Percentiles rank a stretch among this genome's conserved stretches.
These are phyloP conservation scores for Pinguiococcus pyrenoidosus DNA, from an alignment of 108 stramenopile genomes.

Conservation along the genomic window DNA sequence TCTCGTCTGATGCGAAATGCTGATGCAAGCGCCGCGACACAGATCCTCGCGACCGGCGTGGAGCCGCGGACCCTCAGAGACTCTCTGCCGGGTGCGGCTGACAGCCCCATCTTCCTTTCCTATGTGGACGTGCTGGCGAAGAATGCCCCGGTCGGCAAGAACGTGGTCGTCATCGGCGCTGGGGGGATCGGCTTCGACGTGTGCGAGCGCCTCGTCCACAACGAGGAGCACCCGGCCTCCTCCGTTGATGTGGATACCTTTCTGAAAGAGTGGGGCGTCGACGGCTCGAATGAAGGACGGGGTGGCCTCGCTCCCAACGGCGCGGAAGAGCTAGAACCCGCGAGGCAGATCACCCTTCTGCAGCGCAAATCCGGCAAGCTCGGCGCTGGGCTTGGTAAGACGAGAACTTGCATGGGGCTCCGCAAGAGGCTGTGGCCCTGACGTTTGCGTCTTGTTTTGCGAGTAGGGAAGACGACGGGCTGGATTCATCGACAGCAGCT, in stretches of 20 bases:
- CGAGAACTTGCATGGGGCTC: too few species aligned
- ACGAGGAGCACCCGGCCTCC: constrained; percentile 5
- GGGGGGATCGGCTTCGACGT: constrained; percentile 98
- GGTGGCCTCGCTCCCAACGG: constrained; percentile 10
- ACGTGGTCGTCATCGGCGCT: constrained; percentile 86
- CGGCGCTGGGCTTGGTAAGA: constrained; percentile 69
- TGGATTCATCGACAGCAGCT: constrained; percentile 92
- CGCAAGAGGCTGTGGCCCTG: too few species aligned
- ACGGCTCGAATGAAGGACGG: constrained; percentile 30
- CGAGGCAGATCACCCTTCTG: constrained; percentile 61
- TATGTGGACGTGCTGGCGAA: constrained; percentile 80
- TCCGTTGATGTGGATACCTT: constrained; percentile 41
- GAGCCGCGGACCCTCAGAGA: constrained; percentile 69
- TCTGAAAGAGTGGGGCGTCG: constrained; percentile 83
- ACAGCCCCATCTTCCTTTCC: too few species aligned
- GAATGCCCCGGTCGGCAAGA: constrained; percentile 53
- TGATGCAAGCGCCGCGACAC: too few species aligned
- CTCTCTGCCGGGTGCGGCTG: constrained; percentile 44
- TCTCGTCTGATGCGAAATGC: too few species aligned
- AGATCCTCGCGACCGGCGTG: constrained; percentile 84
- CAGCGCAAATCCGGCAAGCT: constrained; percentile 84
- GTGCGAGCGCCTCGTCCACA: constrained; percentile 71
- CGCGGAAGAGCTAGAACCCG: constrained; percentile 4
- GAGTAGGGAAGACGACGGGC: constrained; percentile 75
- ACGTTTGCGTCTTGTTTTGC: too few species aligned